Evolutionary conservation across 2,329 filamentous ascomycete species (phyloP), one percentile per base, ranked within the genome.

Genomic region (Epichloe amarillans): DNA sequence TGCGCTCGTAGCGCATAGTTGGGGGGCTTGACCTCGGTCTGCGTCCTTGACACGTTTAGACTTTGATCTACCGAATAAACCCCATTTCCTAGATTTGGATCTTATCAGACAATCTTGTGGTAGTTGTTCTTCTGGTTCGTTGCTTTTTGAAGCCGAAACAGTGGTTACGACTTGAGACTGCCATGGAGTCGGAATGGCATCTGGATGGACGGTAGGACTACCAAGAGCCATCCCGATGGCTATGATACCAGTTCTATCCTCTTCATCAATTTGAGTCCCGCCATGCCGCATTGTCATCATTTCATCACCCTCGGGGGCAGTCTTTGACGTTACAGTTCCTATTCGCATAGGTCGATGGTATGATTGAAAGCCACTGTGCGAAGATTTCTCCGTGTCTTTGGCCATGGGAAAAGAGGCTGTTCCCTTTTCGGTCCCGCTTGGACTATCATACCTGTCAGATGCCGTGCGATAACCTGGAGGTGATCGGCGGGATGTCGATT

Each of bases 161-260:
- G 57, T 58, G 47, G 60, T 60, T 47, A 53, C 36, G 15, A 50
- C 46, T 45, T 61, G 60, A 19, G 60, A 61, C 36, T 60, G 64
- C 57, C 62, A 65, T 36, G 62, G 62, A 19, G 57, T 53, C 37
- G 56, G 55, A 37, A 49, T 50, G 49, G 50, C 50, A 36, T 55
- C 53, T 36, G 68, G 67, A 15, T 67, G 64, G 39, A 70, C 69
- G n/a, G 72, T 69, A 23, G 85, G 85, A 59, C 84, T 88, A 35
- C 84, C 85, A 51, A 88, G 67, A 1, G 85, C 85, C 74, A 89
- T 82, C 10, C 86, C 86, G 54, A 89, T 88, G 57, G 70, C 72
- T 54, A 62, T 62, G n/a, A 64, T 55, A 11, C 60, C 60, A 19
- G 57, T 60, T 40, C 60, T 57, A 12, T 55, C 46, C 15, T 50